phyloP scores from a whole-genome alignment of 2,329 filamentous ascomycete genomes.

The Diaporthe sp. region DNA sequence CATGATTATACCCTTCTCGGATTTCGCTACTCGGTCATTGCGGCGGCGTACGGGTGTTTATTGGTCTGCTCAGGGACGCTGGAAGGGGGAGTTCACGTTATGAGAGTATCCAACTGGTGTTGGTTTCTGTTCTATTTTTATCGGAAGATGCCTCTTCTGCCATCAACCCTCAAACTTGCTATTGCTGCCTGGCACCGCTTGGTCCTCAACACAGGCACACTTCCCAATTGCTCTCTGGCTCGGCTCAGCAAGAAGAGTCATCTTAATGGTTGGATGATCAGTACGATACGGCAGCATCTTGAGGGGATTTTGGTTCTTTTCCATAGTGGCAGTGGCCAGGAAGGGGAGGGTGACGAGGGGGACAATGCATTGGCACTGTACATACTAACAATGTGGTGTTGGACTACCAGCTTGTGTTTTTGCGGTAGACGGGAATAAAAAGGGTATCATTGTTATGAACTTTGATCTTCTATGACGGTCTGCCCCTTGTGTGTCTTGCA shows the following conservation, averaged over 20 bases:
- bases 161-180: conserved; percentile 28
- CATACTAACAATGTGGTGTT: conserved; percentile 34
- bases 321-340: conserved; percentile 27
- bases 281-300: conserved; percentile 33
- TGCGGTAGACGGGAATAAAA: conserved; percentile 34
- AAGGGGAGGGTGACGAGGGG: conserved; percentile 25
- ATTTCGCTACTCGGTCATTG: conserved; percentile 36
- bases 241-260: conserved; percentile 22
- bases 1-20: conserved; percentile 31
- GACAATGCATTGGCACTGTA: conserved; percentile 35
- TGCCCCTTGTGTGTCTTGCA: background rate
- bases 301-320: conserved; percentile 29
- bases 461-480: background rate
- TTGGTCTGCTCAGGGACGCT: conserved; percentile 24
- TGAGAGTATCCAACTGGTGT: conserved; percentile 15
- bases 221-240: conserved; percentile 33
- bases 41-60: conserved; percentile 36
- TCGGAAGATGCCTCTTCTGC: conserved; percentile 13
- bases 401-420: conserved; percentile 33
- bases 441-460: conserved; percentile 31
- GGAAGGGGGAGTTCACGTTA: conserved; percentile 31
- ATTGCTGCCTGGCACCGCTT: conserved; percentile 26
- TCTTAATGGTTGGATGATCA: conserved; percentile 33
- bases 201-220: conserved; percentile 20
- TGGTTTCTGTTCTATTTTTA: conserved; percentile 27